A percentile compares a stretch with the other conserved stretches of the same genome.
Conservation (phyloP, 2,329 filamentous ascomycete species). For the Parastagonospora nodorum region DNA sequence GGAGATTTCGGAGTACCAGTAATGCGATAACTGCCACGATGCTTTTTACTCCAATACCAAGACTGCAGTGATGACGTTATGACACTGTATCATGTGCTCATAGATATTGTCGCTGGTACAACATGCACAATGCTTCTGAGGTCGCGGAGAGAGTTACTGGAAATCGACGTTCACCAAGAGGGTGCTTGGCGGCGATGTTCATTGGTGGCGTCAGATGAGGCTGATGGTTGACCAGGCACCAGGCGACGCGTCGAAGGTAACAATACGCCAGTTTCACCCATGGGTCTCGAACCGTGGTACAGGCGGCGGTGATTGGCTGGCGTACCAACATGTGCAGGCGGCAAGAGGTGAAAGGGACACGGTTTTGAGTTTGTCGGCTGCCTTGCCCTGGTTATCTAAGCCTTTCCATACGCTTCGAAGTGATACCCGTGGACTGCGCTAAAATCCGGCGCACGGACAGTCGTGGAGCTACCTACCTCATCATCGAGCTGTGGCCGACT, state of each 20-base stretch:
- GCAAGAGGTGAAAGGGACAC: constrained; percentile 18
- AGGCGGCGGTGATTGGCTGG: constrained; percentile 12
- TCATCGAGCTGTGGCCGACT: constrained; percentile 33
- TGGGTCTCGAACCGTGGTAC: constrained; percentile 12
- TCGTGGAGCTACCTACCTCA: constrained; percentile 31
- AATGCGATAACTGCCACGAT: too few relatives aligned
- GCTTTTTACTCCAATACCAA: too few relatives aligned
- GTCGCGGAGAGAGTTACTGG: not conserved
- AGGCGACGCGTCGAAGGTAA: constrained; percentile 21
- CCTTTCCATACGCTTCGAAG: constrained; percentile 33
- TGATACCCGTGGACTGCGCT: not conserved
- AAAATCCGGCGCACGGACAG: not conserved
- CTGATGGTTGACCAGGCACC: constrained; percentile 26
- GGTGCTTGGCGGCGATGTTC: constrained; percentile 10
- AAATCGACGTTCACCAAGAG: not conserved
- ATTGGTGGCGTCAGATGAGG: constrained; percentile 24
- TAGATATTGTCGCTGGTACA: too few relatives aligned
- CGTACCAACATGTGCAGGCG: not conserved
- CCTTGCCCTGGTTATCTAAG: constrained; percentile 14
- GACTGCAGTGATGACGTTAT: too few relatives aligned
- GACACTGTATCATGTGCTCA: too few relatives aligned
- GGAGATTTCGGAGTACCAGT: not conserved
- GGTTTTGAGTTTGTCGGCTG: constrained; percentile 21
- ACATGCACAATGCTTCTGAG: too few relatives aligned
- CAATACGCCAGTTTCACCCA: constrained; percentile 17